Percentiles rank a stretch among this genome's conserved stretches.
phyloP scores from a whole-genome alignment of 2,329 filamentous ascomycete species.

The Fusarium musae region DNA sequence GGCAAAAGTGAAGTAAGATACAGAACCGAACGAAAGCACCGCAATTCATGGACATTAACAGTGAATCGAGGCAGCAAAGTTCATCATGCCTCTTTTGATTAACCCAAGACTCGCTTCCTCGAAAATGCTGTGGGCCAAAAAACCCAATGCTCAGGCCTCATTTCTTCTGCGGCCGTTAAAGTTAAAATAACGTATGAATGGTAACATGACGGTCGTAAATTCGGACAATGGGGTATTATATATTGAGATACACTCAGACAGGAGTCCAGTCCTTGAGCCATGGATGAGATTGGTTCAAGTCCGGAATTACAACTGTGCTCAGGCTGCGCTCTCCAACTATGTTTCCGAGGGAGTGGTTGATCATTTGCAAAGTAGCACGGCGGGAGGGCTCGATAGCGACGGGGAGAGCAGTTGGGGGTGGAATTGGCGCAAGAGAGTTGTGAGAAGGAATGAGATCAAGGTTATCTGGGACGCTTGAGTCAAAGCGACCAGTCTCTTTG shows the following conservation, averaged over 20 bases:
- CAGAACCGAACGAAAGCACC: constrained; percentile 1
- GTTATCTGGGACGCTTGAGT: constrained; percentile 30
- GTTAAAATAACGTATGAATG: neutral
- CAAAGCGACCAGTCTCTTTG: constrained; percentile 27
- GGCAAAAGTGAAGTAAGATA: neutral
- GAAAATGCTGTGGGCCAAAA: neutral
- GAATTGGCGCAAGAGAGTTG: constrained; percentile 22
- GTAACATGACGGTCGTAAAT: constrained; percentile 7
- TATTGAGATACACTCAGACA: constrained; percentile 13
- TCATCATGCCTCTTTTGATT: neutral
- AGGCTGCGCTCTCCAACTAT: constrained; percentile 43
- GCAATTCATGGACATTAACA: neutral
- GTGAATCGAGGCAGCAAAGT: neutral
- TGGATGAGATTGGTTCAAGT: constrained; percentile 34
- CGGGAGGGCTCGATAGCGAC: constrained; percentile 33
- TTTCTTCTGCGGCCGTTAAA: constrained; percentile 29
- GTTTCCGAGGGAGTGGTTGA: constrained; percentile 42
- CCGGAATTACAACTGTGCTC: constrained; percentile 38
- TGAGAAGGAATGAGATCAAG: constrained; percentile 26
- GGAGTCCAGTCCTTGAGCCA: constrained; percentile 42
- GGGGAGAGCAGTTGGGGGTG: constrained; percentile 19
- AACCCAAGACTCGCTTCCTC: constrained; percentile 1
- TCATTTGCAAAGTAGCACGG: constrained; percentile 41
- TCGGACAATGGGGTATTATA: neutral
- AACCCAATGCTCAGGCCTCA: constrained; percentile 10